These are phyloP conservation scores for Russula sp. DNA, from an alignment of 768 basidiomycete species.

Conservation along the genomic window DNA sequence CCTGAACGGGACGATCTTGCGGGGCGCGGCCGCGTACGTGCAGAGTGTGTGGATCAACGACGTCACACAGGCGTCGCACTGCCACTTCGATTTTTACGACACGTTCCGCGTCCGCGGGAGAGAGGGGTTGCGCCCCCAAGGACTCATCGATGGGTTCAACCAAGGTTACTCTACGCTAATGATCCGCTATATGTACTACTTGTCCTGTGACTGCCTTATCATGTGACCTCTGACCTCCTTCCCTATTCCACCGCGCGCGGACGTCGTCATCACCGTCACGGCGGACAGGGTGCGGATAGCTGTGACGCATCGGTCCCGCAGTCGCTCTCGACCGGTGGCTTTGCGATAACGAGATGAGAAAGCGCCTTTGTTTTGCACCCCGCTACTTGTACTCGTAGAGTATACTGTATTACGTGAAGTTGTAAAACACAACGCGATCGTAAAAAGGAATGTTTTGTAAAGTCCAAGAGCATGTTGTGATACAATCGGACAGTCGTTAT, in stretches of 20 bases:
- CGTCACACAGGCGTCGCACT: slow-evolving; percentile 41
- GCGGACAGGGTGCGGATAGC: slow-evolving; percentile 50
- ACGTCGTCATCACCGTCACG: no score
- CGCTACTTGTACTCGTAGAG: background rate
- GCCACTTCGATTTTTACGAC: slow-evolving; percentile 69
- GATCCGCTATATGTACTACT: no score
- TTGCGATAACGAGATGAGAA: slow-evolving; percentile 33
- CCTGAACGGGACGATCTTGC: slow-evolving; percentile 50
- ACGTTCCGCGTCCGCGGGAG: no score
- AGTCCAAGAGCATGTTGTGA: background rate
- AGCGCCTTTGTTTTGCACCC: background rate
- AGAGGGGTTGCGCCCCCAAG: no score
- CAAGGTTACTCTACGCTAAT: no score
- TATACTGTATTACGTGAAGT: no score
- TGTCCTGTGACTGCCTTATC: no score
- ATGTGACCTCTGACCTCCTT: no score
- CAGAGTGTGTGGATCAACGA: slow-evolving; percentile 57
- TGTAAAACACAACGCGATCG: no score
- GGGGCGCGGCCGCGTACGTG: slow-evolving; percentile 55
- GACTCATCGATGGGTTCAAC: no score
- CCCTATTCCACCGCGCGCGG: no score
- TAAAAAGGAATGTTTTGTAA: background rate
- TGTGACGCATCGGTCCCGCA: slow-evolving; percentile 53
- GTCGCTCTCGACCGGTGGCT: slow-evolving; percentile 55
- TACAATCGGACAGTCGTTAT: slow-evolving; percentile 7